Evolutionary conservation across 2,329 filamentous ascomycete genomes (phyloP), one percentile per base, ranked within the genome.

Genomic region (Colletotrichum limetticola): DNA sequence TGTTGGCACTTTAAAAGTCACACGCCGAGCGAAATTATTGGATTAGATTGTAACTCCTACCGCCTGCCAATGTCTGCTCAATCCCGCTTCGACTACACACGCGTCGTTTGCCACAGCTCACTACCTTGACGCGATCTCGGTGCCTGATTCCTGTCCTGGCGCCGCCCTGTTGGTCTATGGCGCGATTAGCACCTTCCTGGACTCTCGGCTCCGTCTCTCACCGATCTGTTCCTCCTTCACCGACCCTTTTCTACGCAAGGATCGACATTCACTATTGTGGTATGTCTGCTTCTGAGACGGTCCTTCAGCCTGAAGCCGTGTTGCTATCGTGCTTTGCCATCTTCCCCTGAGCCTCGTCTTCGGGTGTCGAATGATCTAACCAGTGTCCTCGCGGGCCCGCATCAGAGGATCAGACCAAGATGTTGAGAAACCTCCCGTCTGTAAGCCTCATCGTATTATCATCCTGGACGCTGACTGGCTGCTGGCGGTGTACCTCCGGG

Each of bases 401-500:
- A 16, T 19, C 56, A 4, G 8, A 58, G 9, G 5, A 46, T 35
- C 14, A 46, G 53, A 24, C 42, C 16, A 30, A 42, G 4, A 28
- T 35, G 12, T 12, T 46, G 22, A 19, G 24, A 24, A 28, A 4
- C 35, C n/a, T 32, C 42, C 7, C 5, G 19, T 35, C 26, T 24
- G 16, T 42, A 42, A 42, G 37, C 6, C 19, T 28, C 42, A 9
- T 5, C 8, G 28, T 19, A 14, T n/a, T 11, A 37, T 71, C 58
- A 71, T 12, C 46, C 55, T 30, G 71, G 72, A 2, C 74, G 67
- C 30, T 70, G 71, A 26, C 62, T 35, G 14, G 66, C n/a, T 28
- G 42, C 58, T 32, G 62, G 24, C 9, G 63, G 52, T 3, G 74
- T 30, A 59, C 76, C 77, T 61, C 76, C 75, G 30, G 81, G 77